These are phyloP conservation scores for Colletotrichum aenigma DNA, from an alignment of 2,329 filamentous ascomycete genomes.

Conservation along the genomic window DNA sequence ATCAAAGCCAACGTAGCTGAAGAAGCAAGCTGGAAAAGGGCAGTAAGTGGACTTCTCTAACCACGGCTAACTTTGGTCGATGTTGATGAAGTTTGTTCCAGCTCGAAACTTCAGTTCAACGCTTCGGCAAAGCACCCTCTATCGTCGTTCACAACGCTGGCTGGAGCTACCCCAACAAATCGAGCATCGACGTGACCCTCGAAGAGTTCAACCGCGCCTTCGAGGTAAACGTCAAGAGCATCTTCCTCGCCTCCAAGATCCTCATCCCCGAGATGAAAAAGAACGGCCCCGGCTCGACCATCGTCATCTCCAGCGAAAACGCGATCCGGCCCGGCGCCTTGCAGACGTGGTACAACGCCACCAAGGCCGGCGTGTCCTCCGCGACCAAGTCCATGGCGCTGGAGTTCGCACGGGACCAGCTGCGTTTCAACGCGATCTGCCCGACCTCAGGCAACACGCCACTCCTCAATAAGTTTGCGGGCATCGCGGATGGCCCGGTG, in stretches of 20 bases:
- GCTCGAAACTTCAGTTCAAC: not conserved
- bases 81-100: not conserved
- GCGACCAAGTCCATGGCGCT: conserved; percentile 15
- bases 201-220: conserved; percentile 4
- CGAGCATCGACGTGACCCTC: not conserved
- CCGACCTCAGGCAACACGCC: conserved; percentile 9
- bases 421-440: conserved; percentile 6
- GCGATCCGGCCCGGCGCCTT: not conserved
- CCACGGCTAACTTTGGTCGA: not conserved
- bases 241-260: conserved; percentile 3
- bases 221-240: conserved; percentile 14
- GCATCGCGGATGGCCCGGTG: not conserved
- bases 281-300: conserved; percentile 1
- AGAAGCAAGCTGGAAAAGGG: not conserved
- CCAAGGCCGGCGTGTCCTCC: not conserved
- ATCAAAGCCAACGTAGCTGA: not conserved
- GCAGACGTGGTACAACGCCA: conserved; percentile 15
- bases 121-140: not conserved
- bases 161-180: not conserved
- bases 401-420: conserved; percentile 7
- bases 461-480: not conserved
- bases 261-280: conserved; percentile 10
- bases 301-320: conserved; percentile 2
- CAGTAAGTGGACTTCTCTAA: not conserved
- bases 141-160: not conserved